Evolutionary conservation across 106 monocot genomes (phyloP), one percentile per base, ranked within the genome.

Genomic region (Acorus calamus): DNA sequence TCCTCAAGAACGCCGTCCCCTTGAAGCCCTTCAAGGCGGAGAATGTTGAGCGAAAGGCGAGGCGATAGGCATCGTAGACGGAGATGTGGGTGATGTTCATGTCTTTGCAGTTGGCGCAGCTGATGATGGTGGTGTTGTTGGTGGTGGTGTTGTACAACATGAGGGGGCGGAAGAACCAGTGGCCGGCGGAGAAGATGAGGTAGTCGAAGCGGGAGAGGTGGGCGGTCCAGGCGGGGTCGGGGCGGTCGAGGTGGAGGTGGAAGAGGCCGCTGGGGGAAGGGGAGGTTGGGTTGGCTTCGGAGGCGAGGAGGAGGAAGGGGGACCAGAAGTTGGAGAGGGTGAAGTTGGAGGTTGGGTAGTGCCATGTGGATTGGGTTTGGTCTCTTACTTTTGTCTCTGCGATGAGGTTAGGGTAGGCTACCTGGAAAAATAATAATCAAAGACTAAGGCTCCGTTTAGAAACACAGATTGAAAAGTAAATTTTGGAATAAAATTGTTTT

Each of bases 281-380:
- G 3, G 28, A 5, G 3, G 2, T n/a, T 4, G 69, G 69, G 28
- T 28, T 28, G 28, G 28, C 28, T 5, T 43, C 44, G 7, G 61
- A 13, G 0, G 45, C 53, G 6, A 14, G 12, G 41, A 71, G 53
- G n/a, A 71, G 70, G 43, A 71, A 61, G 2, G 70, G 70, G 3
- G 70, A 71, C 70, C 70, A 71, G 46, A 71, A 61, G 44, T 53
- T 62, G 44, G 52, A 62, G 46, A 71, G 6, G 2, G 53, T 71
- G 14, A 71, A 71, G 61, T 53, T 50, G 14, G 52, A 55, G 53
- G 50, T 46, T 13, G 51, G 14, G 53, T 53, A 71, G 61, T 53
- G 54, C 61, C 28, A 28, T 28, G 28, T 28, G 28, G 28, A 28
- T 54, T 61, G 44, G 46, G 61, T 50, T 71, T 71, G 53, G 49